Evolutionary conservation across 2,329 filamentous ascomycete genomes (phyloP), one percentile per base, ranked within the genome.

Genomic region (Talaromyces piceae): DNA sequence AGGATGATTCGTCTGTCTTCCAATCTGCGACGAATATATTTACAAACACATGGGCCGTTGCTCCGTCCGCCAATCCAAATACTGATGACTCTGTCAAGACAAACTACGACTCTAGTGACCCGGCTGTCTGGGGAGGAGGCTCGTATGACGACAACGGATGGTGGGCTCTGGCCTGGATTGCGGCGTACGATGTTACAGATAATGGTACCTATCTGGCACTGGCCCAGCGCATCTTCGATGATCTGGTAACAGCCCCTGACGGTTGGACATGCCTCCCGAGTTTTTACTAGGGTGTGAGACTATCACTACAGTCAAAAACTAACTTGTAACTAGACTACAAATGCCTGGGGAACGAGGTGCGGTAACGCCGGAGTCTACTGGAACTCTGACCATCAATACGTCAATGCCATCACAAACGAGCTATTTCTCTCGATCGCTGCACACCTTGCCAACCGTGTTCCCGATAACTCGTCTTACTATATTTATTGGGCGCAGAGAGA

Each of bases 391-490:
- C 65, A 73, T 25, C 63, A 65, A 2, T 76, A 77, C 53, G 68
- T 75, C 43, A 78, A 77, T 53, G 77, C 78, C 1, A 79, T 83
- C 27, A 71, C 77, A 2, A 82, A 81, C 52, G 77, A 78, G 56
- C 72, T 82, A 2, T 82, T 79, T 60, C 62, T 82, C 2, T 73
- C 71, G 3, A 69, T 77, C 0, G 78, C 78, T 2, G 77, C 79
- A 6, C 75, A 78, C 52, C 70, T 82, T 6, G 78, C 79, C 2
- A 80, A 76, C 33, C 75, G 79, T 2, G 70, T 52, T 8, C 22
- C 67, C 0, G 56, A 64, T 0, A 54, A 59, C 1, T 68, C 69
- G 8, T 49, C 58, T 0, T 63, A 68, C 22, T 79, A 78, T 51
- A 57, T 71, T 3, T 56, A 66, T 37, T 74, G 70, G 66, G 79